These are phyloP conservation scores for Medicago arabica DNA, from an alignment of 306 rosid genomes.

Conservation along the genomic window DNA sequence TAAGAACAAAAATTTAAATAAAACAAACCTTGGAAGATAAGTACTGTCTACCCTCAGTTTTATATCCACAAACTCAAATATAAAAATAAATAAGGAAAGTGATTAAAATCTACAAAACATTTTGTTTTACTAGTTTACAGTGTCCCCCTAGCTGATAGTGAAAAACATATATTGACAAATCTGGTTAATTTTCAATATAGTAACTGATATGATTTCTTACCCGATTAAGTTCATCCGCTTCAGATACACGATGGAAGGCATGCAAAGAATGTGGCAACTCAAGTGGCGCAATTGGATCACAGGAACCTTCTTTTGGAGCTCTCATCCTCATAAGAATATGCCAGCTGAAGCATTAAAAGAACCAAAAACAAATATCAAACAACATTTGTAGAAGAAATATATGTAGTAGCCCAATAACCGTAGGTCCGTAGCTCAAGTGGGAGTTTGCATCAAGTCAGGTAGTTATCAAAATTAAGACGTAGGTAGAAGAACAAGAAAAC, in stretches of 20 bases:
- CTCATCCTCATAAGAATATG: constrained; percentile 94
- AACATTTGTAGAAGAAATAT: constrained; percentile 14
- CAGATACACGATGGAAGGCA: constrained; percentile 83
- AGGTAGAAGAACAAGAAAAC: constrained; percentile 15
- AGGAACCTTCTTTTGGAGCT: constrained; percentile 77
- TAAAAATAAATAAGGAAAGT: constrained; percentile 17
- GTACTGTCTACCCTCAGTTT: constrained; percentile 1
- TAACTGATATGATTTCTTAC: constrained; percentile 44
- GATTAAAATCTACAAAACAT: constrained; percentile 23
- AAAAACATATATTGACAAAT: constrained; percentile 18
- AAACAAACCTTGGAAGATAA: constrained; percentile 4
- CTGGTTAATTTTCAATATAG: constrained; percentile 13
- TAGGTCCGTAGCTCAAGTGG: neutral
- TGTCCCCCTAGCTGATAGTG: constrained; percentile 15
- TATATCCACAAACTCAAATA: constrained; percentile 13
- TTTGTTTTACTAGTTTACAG: constrained; percentile 20
- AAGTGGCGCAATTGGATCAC: constrained; percentile 91
- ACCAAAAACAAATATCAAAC: constrained; percentile 40
- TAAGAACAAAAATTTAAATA: constrained; percentile 22
- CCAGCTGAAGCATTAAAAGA: constrained; percentile 62
- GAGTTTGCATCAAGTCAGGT: constrained; percentile 16
- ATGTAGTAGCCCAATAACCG: neutral
- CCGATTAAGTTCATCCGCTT: constrained; percentile 66
- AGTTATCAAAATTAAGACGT: neutral
- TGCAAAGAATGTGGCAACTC: constrained; percentile 95